Conservation (phyloP, 805 yeast species). For the Brettanomyces nanus region DNA sequence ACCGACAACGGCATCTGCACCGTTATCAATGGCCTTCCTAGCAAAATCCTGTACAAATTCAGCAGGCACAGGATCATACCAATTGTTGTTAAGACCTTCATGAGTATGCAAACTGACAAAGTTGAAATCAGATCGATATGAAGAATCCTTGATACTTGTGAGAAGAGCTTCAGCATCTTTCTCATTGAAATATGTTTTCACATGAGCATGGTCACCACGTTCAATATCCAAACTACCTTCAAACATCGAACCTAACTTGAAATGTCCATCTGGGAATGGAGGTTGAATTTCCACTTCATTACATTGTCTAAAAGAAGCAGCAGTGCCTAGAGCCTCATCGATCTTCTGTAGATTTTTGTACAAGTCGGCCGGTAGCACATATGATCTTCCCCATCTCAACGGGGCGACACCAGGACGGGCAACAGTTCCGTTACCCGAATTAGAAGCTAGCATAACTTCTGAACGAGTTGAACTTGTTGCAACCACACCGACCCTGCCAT, state of each 20-base stretch:
- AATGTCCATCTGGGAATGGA: constrained; percentile 16
- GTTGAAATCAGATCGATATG: constrained; percentile 20
- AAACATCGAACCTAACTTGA: constrained; percentile 21
- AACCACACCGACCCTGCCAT: constrained; percentile 22
- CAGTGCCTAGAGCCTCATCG: constrained; percentile 24
- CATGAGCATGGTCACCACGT: constrained; percentile 20
- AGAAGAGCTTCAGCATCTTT: constrained; percentile 16
- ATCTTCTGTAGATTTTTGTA: constrained; percentile 18
- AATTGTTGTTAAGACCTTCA: constrained; percentile 24
- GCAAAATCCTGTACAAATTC: constrained; percentile 17
- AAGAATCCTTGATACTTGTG: constrained; percentile 18
- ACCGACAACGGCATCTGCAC: constrained; percentile 22
- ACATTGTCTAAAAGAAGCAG: constrained; percentile 22
- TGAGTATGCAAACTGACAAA: constrained; percentile 22
- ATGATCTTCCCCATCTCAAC: constrained; percentile 21
- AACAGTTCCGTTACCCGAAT: constrained; percentile 19
- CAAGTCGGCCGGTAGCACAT: constrained; percentile 20
- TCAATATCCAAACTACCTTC: constrained; percentile 22
- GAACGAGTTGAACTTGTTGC: constrained; percentile 20
- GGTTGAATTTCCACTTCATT: constrained; percentile 24
- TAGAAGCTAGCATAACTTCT: constrained; percentile 20
- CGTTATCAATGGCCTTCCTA: constrained; percentile 19
- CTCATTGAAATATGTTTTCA: constrained; percentile 16
- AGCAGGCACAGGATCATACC: constrained; percentile 25
- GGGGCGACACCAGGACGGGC: constrained; percentile 23